These are phyloP conservation scores for Phaeotremella skinneri DNA, from an alignment of 768 basidiomycete species.

Conservation along the genomic window DNA sequence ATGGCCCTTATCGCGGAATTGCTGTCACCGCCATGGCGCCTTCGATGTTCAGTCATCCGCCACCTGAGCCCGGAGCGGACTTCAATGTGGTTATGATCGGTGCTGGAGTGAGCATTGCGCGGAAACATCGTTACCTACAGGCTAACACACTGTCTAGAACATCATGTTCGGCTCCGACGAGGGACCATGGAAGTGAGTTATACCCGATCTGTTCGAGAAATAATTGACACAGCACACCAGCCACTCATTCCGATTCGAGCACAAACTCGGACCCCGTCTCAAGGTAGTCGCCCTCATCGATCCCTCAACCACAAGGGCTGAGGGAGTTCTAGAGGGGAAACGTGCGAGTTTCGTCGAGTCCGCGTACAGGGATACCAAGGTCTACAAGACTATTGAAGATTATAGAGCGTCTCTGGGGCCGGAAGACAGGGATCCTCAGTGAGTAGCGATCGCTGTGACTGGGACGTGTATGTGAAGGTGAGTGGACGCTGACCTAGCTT, in stretches of 20 bases:
- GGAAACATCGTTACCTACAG: not conserved
- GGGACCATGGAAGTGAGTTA: constrained; percentile 51
- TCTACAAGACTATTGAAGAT: constrained; percentile 82
- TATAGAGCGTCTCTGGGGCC: constrained; percentile 63
- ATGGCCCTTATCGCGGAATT: constrained; percentile 35
- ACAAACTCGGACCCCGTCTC: constrained; percentile 92
- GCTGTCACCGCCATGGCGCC: constrained; percentile 44
- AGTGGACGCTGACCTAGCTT: constrained; percentile 5
- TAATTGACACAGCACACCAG: constrained; percentile 34
- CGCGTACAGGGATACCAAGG: constrained; percentile 80
- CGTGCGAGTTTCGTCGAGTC: constrained; percentile 88
- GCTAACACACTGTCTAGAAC: constrained; percentile 55
- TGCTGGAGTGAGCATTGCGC: constrained; percentile 60
- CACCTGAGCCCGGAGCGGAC: constrained; percentile 58
- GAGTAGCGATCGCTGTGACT: constrained; percentile 17
- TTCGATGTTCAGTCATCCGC: constrained; percentile 49
- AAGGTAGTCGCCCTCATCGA: constrained; percentile 95
- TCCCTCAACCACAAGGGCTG: constrained; percentile 77
- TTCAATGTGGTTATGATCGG: constrained; percentile 96
- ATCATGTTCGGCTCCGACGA: constrained; percentile 87
- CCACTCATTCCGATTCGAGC: constrained; percentile 57
- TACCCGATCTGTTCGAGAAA: not conserved
- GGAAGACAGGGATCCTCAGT: constrained; percentile 62
- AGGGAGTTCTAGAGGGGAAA: constrained; percentile 77
- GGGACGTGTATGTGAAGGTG: not conserved